Conservation (phyloP, 2,329 filamentous ascomycete genomes). For the Penicillium brasilianum region DNA sequence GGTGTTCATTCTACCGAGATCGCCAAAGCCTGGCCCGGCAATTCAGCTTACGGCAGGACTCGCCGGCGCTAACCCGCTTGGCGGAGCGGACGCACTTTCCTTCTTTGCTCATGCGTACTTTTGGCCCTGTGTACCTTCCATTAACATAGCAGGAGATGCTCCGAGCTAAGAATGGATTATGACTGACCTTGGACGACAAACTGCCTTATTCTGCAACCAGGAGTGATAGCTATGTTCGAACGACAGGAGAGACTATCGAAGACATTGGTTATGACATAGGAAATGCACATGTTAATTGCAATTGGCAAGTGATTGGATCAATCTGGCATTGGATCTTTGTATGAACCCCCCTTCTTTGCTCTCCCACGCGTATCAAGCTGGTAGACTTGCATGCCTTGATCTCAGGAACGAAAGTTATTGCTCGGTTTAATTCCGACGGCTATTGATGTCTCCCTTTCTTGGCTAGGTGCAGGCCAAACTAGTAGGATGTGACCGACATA, state of each 20-base stretch:
- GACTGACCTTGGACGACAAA: too few relatives aligned
- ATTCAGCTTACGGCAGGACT: neutral
- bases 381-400: too few relatives aligned
- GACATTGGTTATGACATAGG: too few relatives aligned
- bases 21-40: neutral
- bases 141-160: neutral
- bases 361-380: too few relatives aligned
- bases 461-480: neutral
- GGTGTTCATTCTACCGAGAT: neutral
- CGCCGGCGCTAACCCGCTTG: slow-evolving; percentile 9
- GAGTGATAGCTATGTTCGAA: too few relatives aligned
- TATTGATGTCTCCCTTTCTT: neutral
- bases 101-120: neutral
- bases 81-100: neutral
- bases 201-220: too few relatives aligned
- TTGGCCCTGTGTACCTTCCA: neutral
- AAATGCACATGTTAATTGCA: too few relatives aligned
- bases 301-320: too few relatives aligned
- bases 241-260: too few relatives aligned
- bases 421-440: neutral
- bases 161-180: too few relatives aligned
- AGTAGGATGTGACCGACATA: neutral
- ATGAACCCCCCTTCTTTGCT: too few relatives aligned
- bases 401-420: neutral
- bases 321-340: too few relatives aligned